Evolutionary conservation across 2,329 filamentous ascomycete species (phyloP).

Genomic region (Penicillium sp.): DNA sequence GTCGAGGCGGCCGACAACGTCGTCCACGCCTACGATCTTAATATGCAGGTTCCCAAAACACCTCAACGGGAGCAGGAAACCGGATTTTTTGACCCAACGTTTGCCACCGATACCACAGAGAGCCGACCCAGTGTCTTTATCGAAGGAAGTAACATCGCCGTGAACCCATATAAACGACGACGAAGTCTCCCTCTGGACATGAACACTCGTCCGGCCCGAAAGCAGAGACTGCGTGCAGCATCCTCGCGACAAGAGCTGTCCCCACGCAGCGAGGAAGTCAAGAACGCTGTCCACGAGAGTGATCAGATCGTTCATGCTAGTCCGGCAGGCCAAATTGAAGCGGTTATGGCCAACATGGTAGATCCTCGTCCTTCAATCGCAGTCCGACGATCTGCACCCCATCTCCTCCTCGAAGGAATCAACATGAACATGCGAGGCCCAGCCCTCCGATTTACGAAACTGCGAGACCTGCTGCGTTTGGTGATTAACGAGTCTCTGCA

Average conservation of each 20-base stretch:
- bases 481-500: conserved; percentile 57
- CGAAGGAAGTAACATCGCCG: conserved; percentile 51
- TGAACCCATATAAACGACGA: conserved; percentile 54
- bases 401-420: conserved; percentile 44
- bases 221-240: conserved; percentile 43
- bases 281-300: conserved; percentile 51
- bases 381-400: conserved; percentile 44
- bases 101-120: conserved; percentile 36
- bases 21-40: conserved; percentile 75
- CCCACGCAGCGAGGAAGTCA: conserved; percentile 48
- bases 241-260: conserved; percentile 44
- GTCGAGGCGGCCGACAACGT: conserved; percentile 78
- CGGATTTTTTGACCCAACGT: conserved; percentile 39
- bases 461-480: conserved; percentile 53
- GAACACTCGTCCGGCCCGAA: conserved; percentile 41
- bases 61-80: conserved; percentile 53
- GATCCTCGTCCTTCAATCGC: conserved; percentile 44
- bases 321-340: conserved; percentile 45
- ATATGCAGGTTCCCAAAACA: conserved; percentile 74
- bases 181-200: conserved; percentile 50
- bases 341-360: conserved; percentile 47
- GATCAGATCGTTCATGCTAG: conserved; percentile 48
- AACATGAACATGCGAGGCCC: conserved; percentile 44
- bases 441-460: conserved; percentile 50
- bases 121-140: conserved; percentile 49